Conservation (phyloP, 495 filamentous ascomycete species). For the Pseudomonodictys pantanalensis region DNA sequence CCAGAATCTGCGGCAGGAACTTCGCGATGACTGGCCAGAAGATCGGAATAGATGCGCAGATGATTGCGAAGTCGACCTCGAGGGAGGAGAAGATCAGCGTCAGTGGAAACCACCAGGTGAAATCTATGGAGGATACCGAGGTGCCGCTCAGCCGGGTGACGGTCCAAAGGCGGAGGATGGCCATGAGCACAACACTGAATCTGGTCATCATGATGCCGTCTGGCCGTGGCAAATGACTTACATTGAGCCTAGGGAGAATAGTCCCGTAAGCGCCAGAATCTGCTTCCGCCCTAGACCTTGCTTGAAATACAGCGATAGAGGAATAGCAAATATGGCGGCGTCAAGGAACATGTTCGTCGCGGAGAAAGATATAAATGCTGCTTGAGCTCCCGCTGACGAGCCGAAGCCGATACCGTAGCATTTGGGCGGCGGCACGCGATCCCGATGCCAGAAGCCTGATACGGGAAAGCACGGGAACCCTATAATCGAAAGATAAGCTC, state of each 20-base stretch:
- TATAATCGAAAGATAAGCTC: neutral
- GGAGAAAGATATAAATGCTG: neutral
- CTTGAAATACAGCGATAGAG: slow-evolving; percentile 10
- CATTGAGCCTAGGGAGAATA: slow-evolving; percentile 11
- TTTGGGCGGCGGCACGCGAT: neutral
- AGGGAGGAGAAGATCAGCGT: slow-evolving; percentile 16
- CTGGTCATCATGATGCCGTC: neutral
- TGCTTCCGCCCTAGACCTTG: neutral
- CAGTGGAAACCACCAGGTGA: slow-evolving; percentile 25
- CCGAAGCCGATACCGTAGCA: slow-evolving; percentile 16
- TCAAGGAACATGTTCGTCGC: slow-evolving; percentile 25
- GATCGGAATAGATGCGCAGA: slow-evolving; percentile 24
- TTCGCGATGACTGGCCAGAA: slow-evolving; percentile 24
- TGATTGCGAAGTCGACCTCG: slow-evolving; percentile 27
- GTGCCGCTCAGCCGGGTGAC: neutral
- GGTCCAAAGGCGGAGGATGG: slow-evolving; percentile 12
- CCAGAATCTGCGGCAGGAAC: slow-evolving; percentile 14
- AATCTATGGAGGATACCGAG: slow-evolving; percentile 5
- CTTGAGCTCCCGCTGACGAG: neutral
- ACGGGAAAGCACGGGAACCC: slow-evolving; percentile 19
- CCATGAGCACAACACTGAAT: slow-evolving; percentile 18
- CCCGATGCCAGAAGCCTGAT: slow-evolving; percentile 17
- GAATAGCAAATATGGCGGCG: slow-evolving; percentile 6
- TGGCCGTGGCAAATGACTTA: neutral
- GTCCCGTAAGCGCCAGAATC: slow-evolving; percentile 1